Conservation (phyloP, 805 yeast species). For the Lipomyces starkeyi region DNA sequence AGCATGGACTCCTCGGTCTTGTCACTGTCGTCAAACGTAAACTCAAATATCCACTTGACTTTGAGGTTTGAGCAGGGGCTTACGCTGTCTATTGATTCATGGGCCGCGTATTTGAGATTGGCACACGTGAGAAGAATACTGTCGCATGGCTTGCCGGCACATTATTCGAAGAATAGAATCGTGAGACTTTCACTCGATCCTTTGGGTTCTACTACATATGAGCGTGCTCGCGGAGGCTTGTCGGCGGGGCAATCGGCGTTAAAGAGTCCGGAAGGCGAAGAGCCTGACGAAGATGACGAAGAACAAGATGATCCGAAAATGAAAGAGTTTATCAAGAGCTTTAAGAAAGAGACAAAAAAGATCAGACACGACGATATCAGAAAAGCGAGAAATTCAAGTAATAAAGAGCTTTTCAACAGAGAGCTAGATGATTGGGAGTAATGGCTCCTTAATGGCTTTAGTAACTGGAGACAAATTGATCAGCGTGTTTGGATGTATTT, state of each 20-base stretch:
- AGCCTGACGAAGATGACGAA: conserved; percentile 9
- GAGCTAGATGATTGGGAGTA: conserved; percentile 18
- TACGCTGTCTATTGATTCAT: conserved; percentile 34
- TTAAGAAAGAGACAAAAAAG: conserved; percentile 14
- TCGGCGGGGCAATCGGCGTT: neutral
- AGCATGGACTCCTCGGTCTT: conserved; percentile 20
- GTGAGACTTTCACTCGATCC: conserved; percentile 32
- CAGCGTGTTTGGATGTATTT: neutral
- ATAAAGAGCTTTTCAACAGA: conserved; percentile 17
- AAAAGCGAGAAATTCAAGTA: conserved; percentile 19
- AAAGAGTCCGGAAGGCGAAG: conserved; percentile 11
- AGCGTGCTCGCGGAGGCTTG: conserved; percentile 5
- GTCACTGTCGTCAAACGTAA: conserved; percentile 8
- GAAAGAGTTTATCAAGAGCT: conserved; percentile 7
- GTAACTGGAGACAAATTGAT: neutral
- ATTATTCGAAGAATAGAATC: conserved; percentile 35
- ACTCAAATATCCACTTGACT: conserved; percentile 29
- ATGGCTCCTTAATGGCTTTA: neutral
- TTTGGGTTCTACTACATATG: conserved; percentile 26
- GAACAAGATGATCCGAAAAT: conserved; percentile 11
- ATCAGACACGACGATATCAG: conserved; percentile 17
- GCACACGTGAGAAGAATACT: conserved; percentile 34
- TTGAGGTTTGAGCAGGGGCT: conserved; percentile 35
- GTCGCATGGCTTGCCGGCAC: conserved; percentile 39
- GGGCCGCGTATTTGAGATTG: conserved; percentile 37